These are phyloP conservation scores for Toxicodendron radicans DNA, from an alignment of 345 rosid genomes.

Conservation along the genomic window DNA sequence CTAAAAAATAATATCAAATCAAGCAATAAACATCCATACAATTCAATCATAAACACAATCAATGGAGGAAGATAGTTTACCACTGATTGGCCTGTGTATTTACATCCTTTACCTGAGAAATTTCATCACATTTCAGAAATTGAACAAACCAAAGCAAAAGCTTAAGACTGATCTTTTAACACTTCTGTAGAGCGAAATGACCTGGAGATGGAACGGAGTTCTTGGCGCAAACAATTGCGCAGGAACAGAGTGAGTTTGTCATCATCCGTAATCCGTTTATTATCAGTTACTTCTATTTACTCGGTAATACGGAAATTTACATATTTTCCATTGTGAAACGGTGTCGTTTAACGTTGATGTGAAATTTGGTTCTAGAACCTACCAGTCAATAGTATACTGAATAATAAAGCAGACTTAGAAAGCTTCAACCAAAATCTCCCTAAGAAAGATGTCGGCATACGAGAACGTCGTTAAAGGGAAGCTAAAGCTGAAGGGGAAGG, in stretches of 20 bases:
- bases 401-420: no score
- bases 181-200: background rate
- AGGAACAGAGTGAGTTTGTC: background rate
- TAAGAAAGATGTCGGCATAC: slow-evolving; percentile 13
- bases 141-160: background rate
- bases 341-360: background rate
- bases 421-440: background rate
- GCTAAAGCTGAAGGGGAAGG: slow-evolving; percentile 24
- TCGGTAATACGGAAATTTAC: background rate
- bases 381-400: background rate
- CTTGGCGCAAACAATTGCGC: background rate
- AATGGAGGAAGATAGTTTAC: slow-evolving; percentile 36
- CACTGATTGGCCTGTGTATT: slow-evolving; percentile 74
- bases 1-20: slow-evolving; percentile 8
- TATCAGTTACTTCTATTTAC: background rate
- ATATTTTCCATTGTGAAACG: background rate
- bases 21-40: background rate
- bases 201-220: background rate
- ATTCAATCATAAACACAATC: background rate
- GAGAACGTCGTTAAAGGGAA: slow-evolving; percentile 25
- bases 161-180: background rate
- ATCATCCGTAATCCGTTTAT: background rate
- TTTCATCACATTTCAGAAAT: background rate
- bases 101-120: slow-evolving; percentile 48
- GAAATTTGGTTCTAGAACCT: background rate